These are phyloP conservation scores for Candida pini DNA, from an alignment of 805 yeast species.

Conservation along the genomic window DNA sequence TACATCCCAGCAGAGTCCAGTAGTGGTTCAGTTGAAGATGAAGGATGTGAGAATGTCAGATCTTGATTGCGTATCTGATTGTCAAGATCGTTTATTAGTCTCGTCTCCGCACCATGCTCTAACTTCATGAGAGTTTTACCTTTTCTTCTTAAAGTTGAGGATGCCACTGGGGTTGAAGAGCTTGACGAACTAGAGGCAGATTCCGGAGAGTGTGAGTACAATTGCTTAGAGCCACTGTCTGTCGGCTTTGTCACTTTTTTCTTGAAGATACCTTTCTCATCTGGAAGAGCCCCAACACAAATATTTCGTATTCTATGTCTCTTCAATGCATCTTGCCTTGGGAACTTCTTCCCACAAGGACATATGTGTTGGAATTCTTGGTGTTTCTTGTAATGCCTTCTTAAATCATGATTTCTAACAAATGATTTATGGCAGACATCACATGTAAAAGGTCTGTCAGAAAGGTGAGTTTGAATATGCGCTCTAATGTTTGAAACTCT, in stretches of 20 bases:
- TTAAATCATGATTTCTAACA: conserved; percentile 92
- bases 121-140: background rate
- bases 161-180: background rate
- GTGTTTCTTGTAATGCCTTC: conserved; percentile 87
- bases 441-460: conserved; percentile 90
- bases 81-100: conserved; percentile 1
- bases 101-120: background rate
- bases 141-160: background rate
- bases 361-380: conserved; percentile 66
- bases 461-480: conserved; percentile 93
- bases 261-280: conserved; percentile 23
- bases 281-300: conserved; percentile 66
- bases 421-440: conserved; percentile 73
- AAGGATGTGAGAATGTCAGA: too few species aligned
- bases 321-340: conserved; percentile 81
- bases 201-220: background rate
- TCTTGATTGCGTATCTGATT: background rate
- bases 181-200: background rate
- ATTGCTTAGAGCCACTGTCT: too few species aligned
- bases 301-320: conserved; percentile 76
- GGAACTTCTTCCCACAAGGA: conserved; percentile 91
- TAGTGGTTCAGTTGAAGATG: too few species aligned
- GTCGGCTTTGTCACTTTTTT: conserved; percentile 3
- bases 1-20: too few species aligned
- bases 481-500: conserved; percentile 90